phyloP scores from a whole-genome alignment of 495 filamentous ascomycete genomes.

The Aspergillus nanangensis region DNA sequence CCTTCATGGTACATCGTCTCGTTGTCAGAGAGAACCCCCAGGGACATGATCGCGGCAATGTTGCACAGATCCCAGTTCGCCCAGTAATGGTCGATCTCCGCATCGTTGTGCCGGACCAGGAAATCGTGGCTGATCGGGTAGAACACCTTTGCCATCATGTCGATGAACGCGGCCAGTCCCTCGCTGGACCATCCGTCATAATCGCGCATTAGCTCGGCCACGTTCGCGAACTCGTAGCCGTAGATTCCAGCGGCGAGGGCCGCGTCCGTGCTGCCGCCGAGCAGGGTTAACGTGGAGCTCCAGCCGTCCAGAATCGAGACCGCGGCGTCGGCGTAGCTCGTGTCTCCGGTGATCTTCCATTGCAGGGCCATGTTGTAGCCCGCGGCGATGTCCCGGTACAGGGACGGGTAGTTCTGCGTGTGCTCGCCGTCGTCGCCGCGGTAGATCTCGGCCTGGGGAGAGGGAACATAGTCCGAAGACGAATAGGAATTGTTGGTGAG shows the following conservation, averaged over 20 bases:
- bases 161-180: constrained; percentile 15
- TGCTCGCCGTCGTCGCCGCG: constrained; percentile 22
- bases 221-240: constrained; percentile 44
- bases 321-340: constrained; percentile 27
- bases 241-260: constrained; percentile 41
- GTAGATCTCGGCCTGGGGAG: constrained; percentile 21
- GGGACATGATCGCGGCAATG: constrained; percentile 30
- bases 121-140: constrained; percentile 30
- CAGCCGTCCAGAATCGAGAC: constrained; percentile 35
- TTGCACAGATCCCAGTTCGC: constrained; percentile 47
- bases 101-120: constrained; percentile 25
- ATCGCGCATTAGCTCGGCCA: constrained; percentile 35
- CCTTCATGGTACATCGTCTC: constrained; percentile 32
- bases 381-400: constrained; percentile 36
- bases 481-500: constrained; percentile 22
- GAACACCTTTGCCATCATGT: constrained; percentile 31
- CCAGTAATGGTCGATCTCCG: constrained; percentile 31
- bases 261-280: constrained; percentile 31
- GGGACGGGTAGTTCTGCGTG: constrained; percentile 30
- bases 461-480: constrained; percentile 18
- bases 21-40: constrained; percentile 39
- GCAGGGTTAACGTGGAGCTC: constrained; percentile 26
- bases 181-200: constrained; percentile 27
- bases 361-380: constrained; percentile 34
- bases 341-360: constrained; percentile 34